Evolutionary conservation across 805 yeast species (phyloP).

Genomic region (Schwanniomyces pseudopolymorphus): DNA sequence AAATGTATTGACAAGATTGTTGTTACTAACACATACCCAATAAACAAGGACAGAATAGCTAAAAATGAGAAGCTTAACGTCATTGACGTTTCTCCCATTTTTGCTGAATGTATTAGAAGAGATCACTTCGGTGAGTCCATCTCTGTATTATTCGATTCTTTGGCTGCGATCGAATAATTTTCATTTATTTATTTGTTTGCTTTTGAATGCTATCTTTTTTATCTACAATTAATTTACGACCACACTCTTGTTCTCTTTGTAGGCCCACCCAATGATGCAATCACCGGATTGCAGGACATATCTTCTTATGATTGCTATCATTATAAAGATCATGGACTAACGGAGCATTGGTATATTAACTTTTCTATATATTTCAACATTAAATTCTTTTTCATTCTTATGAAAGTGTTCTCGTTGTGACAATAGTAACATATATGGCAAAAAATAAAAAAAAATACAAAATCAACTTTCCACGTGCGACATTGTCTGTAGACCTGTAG

Average conservation of each 20-base stretch:
- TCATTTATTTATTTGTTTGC: not conserved
- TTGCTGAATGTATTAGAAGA: constrained; percentile 98
- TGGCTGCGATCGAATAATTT: constrained; percentile 52
- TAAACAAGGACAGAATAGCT: constrained; percentile 57
- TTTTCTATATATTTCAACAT: not conserved
- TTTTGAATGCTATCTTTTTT: not conserved
- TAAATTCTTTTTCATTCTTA: not conserved
- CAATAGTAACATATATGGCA: not conserved
- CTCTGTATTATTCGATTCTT: constrained; percentile 86
- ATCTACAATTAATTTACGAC: not conserved
- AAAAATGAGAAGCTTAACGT: constrained; percentile 71
- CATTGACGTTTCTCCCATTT: constrained; percentile 90
- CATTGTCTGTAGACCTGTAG: not conserved
- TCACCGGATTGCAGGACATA: constrained; percentile 54
- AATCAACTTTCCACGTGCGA: not conserved
- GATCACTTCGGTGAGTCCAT: constrained; percentile 98
- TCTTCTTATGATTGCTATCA: constrained; percentile 14
- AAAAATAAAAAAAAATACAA: not conserved
- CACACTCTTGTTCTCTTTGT: not conserved
- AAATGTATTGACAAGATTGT: constrained; percentile 87
- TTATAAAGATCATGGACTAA: constrained; percentile 43
- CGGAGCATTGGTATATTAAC: constrained; percentile 57
- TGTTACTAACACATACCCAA: constrained; percentile 96
- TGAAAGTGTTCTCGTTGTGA: not conserved
- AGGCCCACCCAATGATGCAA: constrained; percentile 48